Evolutionary conservation across 495 filamentous ascomycete species (phyloP).

Genomic region (Amniculicola lignicola): DNA sequence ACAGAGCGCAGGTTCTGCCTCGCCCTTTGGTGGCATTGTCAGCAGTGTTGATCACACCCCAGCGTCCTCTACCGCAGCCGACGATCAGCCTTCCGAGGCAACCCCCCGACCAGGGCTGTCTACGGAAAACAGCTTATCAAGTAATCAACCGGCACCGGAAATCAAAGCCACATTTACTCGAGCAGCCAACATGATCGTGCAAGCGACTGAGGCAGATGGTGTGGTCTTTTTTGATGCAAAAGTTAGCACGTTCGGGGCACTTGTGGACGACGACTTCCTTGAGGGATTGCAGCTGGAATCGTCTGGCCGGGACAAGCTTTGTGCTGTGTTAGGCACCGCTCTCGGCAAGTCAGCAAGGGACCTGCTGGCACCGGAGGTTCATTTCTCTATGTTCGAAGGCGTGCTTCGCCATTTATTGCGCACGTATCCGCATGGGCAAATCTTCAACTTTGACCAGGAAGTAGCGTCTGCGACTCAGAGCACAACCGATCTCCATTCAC

Average conservation of each 20-base stretch:
- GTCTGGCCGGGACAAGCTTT: constrained; percentile 21
- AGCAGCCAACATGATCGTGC: constrained; percentile 24
- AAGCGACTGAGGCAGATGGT: constrained; percentile 29
- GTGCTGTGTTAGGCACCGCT: constrained; percentile 32
- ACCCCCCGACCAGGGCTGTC: too few relatives aligned
- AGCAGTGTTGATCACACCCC: not conserved
- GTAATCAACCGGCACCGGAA: constrained; percentile 9
- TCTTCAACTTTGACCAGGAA: constrained; percentile 55
- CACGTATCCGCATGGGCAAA: constrained; percentile 59
- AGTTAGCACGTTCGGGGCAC: constrained; percentile 28
- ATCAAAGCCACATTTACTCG: constrained; percentile 22
- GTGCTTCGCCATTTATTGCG: constrained; percentile 54
- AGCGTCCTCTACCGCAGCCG: constrained; percentile 7
- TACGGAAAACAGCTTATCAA: too few relatives aligned
- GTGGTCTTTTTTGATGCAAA: constrained; percentile 30
- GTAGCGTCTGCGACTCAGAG: constrained; percentile 23
- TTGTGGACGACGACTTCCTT: constrained; percentile 23
- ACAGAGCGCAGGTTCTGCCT: constrained; percentile 1
- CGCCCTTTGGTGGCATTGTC: not conserved
- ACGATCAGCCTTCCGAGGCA: not conserved
- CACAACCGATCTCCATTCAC: not conserved
- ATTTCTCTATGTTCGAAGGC: constrained; percentile 38
- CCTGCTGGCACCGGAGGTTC: too few relatives aligned
- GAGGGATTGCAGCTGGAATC: not conserved
- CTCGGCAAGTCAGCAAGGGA: too few relatives aligned